A percentile compares a stretch with the other conserved stretches of the same genome.
These are phyloP conservation scores for Vaccinium vitisidaea DNA, from an alignment of 148 eudicot genomes.

Conservation along the genomic window DNA sequence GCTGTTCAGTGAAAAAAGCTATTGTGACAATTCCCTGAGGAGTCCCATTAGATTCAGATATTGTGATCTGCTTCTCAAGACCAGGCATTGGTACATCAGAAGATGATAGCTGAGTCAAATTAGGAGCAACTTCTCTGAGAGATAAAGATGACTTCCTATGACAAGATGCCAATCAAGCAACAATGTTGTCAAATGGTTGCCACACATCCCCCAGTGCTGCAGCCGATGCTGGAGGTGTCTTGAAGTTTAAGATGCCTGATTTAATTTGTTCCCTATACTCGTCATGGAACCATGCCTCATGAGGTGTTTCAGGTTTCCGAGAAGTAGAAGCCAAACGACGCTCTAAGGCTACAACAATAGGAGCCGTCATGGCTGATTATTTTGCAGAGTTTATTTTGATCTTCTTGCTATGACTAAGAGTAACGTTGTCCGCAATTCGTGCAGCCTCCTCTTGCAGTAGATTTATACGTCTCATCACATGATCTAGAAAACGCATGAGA, in stretches of 20 bases:
- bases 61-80: conserved; percentile 73
- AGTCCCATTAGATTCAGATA: conserved; percentile 56
- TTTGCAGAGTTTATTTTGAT: conserved; percentile 88
- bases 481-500: conserved; percentile 41
- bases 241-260: conserved; percentile 69
- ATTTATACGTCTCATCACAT: conserved; percentile 80
- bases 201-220: conserved; percentile 84
- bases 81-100: conserved; percentile 99
- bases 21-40: conserved; percentile 73
- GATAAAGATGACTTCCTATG: conserved; percentile 83
- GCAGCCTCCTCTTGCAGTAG: conserved; percentile 97
- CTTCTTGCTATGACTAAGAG: conserved; percentile 86
- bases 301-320: conserved; percentile 86
- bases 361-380: conserved; percentile 99
- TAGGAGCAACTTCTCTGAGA: conserved; percentile 86
- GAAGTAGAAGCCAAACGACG: conserved; percentile 88
- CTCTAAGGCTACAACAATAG: conserved; percentile 87
- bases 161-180: conserved; percentile 81
- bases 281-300: conserved; percentile 89
- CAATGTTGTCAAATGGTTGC: conserved; percentile 88
- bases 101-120: conserved; percentile 72
- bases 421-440: conserved; percentile 66
- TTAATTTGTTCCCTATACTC: conserved; percentile 73
- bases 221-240: conserved; percentile 73
- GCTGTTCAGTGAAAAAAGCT: conserved; percentile 73